Conservation (phyloP, 305 asterid species). For the Solanum hybrid region DNA sequence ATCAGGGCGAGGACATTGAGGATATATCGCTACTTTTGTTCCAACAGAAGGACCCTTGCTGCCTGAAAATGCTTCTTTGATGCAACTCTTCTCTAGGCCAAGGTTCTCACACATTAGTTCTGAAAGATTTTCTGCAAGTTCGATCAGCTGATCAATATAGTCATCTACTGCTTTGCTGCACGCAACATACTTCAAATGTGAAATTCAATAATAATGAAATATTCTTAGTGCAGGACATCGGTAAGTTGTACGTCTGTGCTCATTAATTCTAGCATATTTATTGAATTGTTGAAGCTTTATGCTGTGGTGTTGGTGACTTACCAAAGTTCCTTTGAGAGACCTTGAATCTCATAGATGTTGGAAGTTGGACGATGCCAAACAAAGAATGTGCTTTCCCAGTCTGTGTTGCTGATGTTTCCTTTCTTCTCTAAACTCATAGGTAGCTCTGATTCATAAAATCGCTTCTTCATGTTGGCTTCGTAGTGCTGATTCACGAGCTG, state of each 20-base stretch:
- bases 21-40: conserved; percentile 75
- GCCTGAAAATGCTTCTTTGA: conserved; percentile 58
- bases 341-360: conserved; percentile 34
- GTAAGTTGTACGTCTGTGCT: not conserved
- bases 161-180: conserved; percentile 54
- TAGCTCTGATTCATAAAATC: conserved; percentile 45
- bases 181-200: not conserved
- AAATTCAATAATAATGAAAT: not conserved
- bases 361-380: conserved; percentile 62
- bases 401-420: conserved; percentile 24
- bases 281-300: not conserved
- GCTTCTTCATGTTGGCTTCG: conserved; percentile 44
- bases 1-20: conserved; percentile 57
- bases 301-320: conserved; percentile 16
- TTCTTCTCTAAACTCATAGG: conserved; percentile 37
- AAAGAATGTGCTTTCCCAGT: conserved; percentile 81
- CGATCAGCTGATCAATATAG: conserved; percentile 49
- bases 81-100: conserved; percentile 44
- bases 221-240: not conserved
- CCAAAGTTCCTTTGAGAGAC: conserved; percentile 49
- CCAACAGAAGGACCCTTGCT: conserved; percentile 63
- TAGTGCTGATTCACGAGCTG: conserved; percentile 46
- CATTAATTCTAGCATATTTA: not conserved
- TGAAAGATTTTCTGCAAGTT: conserved; percentile 60
- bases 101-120: conserved; percentile 71